phyloP scores from a whole-genome alignment of 176 grass and related monocot genomes.

The Paspalum vaginatum region DNA sequence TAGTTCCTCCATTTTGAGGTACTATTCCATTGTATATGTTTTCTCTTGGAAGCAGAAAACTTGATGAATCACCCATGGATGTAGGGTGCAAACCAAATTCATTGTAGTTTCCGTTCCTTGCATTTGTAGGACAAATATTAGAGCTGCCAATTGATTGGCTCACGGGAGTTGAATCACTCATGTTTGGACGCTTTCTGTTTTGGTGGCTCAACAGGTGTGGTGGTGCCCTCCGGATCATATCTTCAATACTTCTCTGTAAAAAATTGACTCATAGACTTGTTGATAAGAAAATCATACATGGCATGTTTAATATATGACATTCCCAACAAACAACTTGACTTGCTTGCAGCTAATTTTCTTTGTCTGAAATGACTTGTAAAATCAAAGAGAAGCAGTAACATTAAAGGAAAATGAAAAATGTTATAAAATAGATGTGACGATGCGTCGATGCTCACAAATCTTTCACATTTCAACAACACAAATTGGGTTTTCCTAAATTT shows the following conservation, averaged over 20 bases:
- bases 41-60: background rate
- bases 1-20: conserved; percentile 9
- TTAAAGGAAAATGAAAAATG: background rate
- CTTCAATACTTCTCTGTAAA: conserved; percentile 22
- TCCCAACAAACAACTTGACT: too few species aligned
- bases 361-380: background rate
- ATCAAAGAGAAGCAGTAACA: too few species aligned
- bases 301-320: background rate
- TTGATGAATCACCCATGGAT: background rate
- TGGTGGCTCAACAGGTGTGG: conserved; percentile 17
- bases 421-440: background rate
- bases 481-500: background rate
- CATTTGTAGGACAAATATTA: background rate
- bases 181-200: background rate
- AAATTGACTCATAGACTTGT: background rate
- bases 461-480: background rate
- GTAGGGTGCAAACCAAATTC: background rate
- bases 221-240: background rate
- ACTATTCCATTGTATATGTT: background rate
- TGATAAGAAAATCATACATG: background rate
- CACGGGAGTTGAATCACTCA: background rate
- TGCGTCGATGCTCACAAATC: background rate
- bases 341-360: background rate
- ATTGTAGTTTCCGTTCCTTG: background rate
- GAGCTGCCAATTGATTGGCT: background rate